Evolutionary conservation across 305 asterid species (phyloP), one percentile per base, ranked within the genome.

Genomic region (Ruellia speciosa): DNA sequence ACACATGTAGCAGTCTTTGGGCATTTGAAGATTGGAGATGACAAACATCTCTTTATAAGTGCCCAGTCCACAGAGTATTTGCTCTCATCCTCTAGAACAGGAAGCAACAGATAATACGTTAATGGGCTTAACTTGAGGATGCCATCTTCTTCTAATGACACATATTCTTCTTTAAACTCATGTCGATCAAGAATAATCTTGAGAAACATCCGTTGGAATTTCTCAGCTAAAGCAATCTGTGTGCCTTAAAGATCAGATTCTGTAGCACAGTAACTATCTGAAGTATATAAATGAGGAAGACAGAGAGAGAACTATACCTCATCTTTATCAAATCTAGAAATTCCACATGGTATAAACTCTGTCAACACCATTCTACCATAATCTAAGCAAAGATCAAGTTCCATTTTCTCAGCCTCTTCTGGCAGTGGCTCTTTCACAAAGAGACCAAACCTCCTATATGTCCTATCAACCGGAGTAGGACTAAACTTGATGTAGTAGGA

Each of bases 341-440:
- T 68, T 63, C 99, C 99, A 58, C 70, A 72, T 52, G 94, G 89
- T 70, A 81, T 65, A 69, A 93, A 76, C 79, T 81, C 81, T 17
- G 96, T 71, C 73, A 16, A 62, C 39, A 93, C 95, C 76, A 72
- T 81, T 79, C 99, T 86, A 77, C 99, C 97, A 57, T 75, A 90
- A 60, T 82, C 85, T 79, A 93, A 76, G 70, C 77, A 74, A 70
- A 93, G 94, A 69, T 86, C 86, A 58, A 86, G 83, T 72, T 79
- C 70, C 97, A 93, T 76, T 72, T 74, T 76, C 70, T 74, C 88
- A 67, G 96, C 97, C 72, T 80, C 96, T 66, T 65, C 75, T n/a
- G 97, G 96, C 43, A 93, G 87, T 69, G 94, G 73, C 45, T 79
- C 85, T 77, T 83, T 86, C 69, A 81, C 31, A 65, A 82, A 93